phyloP scores from a whole-genome alignment of 257 asterid species.

The Asclepias syriaca region DNA sequence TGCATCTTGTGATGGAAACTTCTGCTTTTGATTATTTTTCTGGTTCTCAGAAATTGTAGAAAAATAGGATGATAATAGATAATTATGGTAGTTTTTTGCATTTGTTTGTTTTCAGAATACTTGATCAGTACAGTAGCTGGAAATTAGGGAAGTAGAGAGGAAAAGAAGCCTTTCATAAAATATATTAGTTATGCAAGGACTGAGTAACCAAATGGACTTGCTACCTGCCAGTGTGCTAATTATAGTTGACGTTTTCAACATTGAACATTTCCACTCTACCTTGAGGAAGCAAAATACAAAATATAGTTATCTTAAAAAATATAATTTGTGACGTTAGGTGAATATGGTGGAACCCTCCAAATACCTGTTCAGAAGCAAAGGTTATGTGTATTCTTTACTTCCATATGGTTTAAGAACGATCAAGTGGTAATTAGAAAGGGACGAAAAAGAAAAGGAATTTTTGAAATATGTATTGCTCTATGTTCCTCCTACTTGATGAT shows the following conservation, averaged over 20 bases:
- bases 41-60: background rate
- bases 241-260: background rate
- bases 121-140: background rate
- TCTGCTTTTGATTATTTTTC: background rate
- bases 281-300: background rate
- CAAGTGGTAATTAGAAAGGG: background rate
- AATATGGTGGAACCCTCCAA: background rate
- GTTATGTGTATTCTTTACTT: background rate
- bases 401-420: background rate
- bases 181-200: background rate
- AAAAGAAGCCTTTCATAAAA: background rate
- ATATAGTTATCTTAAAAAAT: background rate
- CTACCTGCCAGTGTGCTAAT: background rate
- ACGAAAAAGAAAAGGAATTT: background rate
- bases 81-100: background rate
- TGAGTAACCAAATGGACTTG: background rate
- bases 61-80: background rate
- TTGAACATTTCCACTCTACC: background rate
- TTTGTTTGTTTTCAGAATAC: background rate
- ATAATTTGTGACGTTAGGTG: background rate
- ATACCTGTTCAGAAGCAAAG: background rate
- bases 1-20: background rate
- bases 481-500: background rate
- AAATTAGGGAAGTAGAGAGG: background rate
- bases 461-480: background rate